These are phyloP conservation scores for Diplodia corticola DNA, from an alignment of 2,329 filamentous ascomycete species.

Conservation along the genomic window DNA sequence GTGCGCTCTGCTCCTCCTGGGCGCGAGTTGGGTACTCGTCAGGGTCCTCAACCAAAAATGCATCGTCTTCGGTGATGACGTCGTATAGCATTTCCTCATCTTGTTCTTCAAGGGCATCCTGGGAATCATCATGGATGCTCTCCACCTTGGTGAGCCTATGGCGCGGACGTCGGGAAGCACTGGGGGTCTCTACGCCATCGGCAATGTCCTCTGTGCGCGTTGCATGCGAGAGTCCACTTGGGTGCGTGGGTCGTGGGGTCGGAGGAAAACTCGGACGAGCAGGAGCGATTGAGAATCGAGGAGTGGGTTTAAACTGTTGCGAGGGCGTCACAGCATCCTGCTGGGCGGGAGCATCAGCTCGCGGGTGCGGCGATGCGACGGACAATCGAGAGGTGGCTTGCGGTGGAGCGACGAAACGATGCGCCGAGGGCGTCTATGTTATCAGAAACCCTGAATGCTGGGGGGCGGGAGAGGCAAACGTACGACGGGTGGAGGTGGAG, in stretches of 20 bases:
- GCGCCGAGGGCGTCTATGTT: background rate
- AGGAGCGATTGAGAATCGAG: constrained; percentile 35
- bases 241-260: constrained; percentile 13
- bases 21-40: background rate
- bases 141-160: constrained; percentile 33
- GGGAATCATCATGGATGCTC: constrained; percentile 36
- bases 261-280: background rate
- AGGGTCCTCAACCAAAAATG: background rate
- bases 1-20: background rate
- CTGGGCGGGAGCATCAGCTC: background rate
- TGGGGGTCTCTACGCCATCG: background rate
- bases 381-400: background rate
- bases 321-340: constrained; percentile 9
- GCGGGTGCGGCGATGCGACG: background rate
- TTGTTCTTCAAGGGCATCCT: constrained; percentile 24
- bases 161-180: constrained; percentile 22
- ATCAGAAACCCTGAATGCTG: background rate
- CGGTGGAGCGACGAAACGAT: constrained; percentile 1
- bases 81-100: constrained; percentile 36
- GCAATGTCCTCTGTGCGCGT: background rate
- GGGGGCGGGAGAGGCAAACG: background rate
- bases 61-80: background rate
- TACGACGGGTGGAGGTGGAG: constrained; percentile 16
- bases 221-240: background rate
- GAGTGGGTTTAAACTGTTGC: constrained; percentile 33